Conservation (phyloP, 2,329 filamentous ascomycete genomes). For the Coniochaeta ligniaria region DNA sequence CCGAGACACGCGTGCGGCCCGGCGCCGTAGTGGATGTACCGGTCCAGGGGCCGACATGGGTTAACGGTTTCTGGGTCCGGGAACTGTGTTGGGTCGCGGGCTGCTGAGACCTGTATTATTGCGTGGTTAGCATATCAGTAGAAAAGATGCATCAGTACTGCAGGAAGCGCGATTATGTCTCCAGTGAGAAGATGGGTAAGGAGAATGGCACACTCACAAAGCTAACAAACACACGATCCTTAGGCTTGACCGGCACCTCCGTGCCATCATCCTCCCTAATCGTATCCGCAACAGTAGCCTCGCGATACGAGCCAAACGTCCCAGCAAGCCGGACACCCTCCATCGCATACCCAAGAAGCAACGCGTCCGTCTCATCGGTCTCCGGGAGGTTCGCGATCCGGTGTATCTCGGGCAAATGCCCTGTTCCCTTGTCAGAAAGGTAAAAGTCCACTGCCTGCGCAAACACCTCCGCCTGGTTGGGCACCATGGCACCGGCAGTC, state of each 20-base stretch:
- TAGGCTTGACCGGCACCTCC: slow-evolving; percentile 42
- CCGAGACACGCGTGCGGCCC: slow-evolving; percentile 59
- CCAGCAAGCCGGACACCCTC: slow-evolving; percentile 66
- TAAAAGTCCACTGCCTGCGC: slow-evolving; percentile 69
- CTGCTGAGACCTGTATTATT: slow-evolving; percentile 31
- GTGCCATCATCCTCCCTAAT: slow-evolving; percentile 44
- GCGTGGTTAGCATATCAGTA: neutral
- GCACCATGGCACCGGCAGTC: slow-evolving; percentile 57
- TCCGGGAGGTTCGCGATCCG: slow-evolving; percentile 47
- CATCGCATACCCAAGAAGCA: slow-evolving; percentile 62
- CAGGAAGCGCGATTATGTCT: too few species aligned
- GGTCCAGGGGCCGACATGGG: slow-evolving; percentile 54
- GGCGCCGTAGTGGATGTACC: slow-evolving; percentile 57
- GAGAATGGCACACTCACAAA: slow-evolving; percentile 37
- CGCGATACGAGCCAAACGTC: slow-evolving; percentile 53
- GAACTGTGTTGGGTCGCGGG: slow-evolving; percentile 51
- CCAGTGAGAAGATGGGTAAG: too few species aligned
- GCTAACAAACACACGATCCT: slow-evolving; percentile 56
- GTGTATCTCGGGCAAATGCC: slow-evolving; percentile 54
- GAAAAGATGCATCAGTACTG: too few species aligned
- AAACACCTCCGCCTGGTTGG: slow-evolving; percentile 66
- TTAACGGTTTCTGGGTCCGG: slow-evolving; percentile 54
- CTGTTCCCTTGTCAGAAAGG: slow-evolving; percentile 46
- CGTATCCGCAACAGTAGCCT: slow-evolving; percentile 37
- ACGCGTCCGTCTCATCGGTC: slow-evolving; percentile 50